A percentile compares a stretch with the other conserved stretches of the same genome.
Conservation (phyloP, 2,329 filamentous ascomycete species). For the Apiospora marii region DNA sequence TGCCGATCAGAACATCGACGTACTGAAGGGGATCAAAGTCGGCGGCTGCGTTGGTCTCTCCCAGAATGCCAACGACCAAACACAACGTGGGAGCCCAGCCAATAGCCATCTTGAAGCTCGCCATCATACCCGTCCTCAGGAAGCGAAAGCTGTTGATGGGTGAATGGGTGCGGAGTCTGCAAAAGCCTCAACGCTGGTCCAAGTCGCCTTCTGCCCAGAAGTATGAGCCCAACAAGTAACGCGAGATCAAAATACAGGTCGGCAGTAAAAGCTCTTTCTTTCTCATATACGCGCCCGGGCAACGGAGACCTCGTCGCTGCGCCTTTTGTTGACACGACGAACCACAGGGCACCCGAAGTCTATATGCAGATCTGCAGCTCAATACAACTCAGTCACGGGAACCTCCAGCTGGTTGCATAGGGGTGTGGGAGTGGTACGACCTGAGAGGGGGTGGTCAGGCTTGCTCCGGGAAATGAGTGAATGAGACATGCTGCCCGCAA, state of each 20-base stretch:
- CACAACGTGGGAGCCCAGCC: neutral
- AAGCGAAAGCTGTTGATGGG: neutral
- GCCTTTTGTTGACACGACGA: neutral
- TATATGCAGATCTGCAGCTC: neutral
- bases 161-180: too few species aligned
- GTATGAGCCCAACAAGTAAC: neutral
- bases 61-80: neutral
- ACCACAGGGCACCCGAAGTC: neutral
- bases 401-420: neutral
- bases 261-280: too few species aligned
- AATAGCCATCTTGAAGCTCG: neutral
- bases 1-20: constrained; percentile 63
- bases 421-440: neutral
- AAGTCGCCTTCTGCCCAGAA: neutral
- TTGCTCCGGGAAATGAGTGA: constrained; percentile 7
- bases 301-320: neutral
- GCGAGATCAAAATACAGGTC: neutral
- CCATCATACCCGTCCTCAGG: neutral
- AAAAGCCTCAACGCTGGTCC: neutral
- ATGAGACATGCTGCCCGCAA: constrained; percentile 13
- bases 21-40: constrained; percentile 48
- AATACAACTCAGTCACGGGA: neutral
- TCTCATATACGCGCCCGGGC: too few species aligned
- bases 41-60: constrained; percentile 20
- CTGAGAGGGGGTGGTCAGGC: neutral